These are phyloP conservation scores for Capillidium rhysosporum DNA, from an alignment of 371 early-diverging fungal species.

Conservation along the genomic window DNA sequence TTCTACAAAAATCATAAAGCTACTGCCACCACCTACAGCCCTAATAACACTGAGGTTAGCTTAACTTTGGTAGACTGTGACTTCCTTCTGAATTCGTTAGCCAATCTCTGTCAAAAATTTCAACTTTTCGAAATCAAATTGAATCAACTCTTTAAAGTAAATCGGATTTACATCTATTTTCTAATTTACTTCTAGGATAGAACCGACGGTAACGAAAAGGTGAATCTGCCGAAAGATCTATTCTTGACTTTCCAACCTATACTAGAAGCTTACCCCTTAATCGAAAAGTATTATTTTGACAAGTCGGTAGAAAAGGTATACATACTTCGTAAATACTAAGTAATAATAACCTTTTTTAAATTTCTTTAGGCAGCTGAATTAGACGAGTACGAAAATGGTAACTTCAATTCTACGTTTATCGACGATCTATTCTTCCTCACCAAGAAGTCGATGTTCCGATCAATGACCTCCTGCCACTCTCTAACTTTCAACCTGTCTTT, in stretches of 20 bases:
- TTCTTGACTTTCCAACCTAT: background rate
- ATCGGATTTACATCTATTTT: too few relatives aligned
- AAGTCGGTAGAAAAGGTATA: background rate
- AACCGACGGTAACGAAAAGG: too few relatives aligned
- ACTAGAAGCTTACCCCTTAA: slow-evolving; percentile 5
- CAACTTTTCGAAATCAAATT: too few relatives aligned
- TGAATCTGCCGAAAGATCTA: too few relatives aligned
- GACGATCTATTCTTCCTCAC: slow-evolving; percentile 84
- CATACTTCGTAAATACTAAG: background rate
- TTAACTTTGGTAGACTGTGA: too few relatives aligned
- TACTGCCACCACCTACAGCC: too few relatives aligned
- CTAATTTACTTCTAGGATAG: too few relatives aligned
- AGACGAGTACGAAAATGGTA: slow-evolving; percentile 27
- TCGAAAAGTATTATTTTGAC: slow-evolving; percentile 4
- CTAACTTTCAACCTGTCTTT: background rate
- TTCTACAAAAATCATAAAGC: too few relatives aligned
- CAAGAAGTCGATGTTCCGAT: slow-evolving; percentile 32
- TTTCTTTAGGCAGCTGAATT: slow-evolving; percentile 24
- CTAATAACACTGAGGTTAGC: too few relatives aligned
- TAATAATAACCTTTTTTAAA: background rate
- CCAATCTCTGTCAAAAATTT: too few relatives aligned
- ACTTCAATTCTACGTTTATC: slow-evolving; percentile 55
- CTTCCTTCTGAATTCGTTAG: too few relatives aligned
- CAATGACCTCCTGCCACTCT: slow-evolving; percentile 2
- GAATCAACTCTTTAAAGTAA: too few relatives aligned